Evolutionary conservation across 1,284 basidiomycete genomes (phyloP).

Genomic region (Trichosporon asahii): DNA sequence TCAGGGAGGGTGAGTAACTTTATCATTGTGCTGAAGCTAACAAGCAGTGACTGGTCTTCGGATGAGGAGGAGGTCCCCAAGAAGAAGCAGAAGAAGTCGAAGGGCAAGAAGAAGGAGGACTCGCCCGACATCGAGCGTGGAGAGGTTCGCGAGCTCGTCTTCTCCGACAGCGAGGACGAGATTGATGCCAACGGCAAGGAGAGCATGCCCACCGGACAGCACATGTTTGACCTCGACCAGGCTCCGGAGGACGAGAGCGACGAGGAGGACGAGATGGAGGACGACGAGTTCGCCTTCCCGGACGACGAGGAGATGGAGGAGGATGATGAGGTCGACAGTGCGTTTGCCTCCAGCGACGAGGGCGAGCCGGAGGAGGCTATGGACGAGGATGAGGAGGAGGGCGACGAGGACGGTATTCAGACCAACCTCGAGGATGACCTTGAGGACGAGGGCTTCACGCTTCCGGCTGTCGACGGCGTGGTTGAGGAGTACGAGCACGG

Average conservation of each 20-base stretch:
- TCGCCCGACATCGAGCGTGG: conserved; percentile 42
- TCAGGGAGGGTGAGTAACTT: conserved; percentile 36
- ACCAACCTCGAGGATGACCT: conserved; percentile 58
- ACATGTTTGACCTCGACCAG: conserved; percentile 51
- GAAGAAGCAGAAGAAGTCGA: conserved; percentile 60
- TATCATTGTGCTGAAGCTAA: neutral
- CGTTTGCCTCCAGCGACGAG: conserved; percentile 46
- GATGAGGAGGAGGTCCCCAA: conserved; percentile 53
- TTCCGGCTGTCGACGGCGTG: conserved; percentile 76
- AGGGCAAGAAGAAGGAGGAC: conserved; percentile 41
- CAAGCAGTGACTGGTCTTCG: conserved; percentile 41
- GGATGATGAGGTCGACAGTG: conserved; percentile 55
- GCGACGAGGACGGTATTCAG: conserved; percentile 52
- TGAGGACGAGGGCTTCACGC: conserved; percentile 66
- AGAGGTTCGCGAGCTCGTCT: conserved; percentile 62
- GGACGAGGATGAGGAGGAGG: conserved; percentile 43
- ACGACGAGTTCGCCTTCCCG: conserved; percentile 53
- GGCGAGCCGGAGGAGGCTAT: conserved; percentile 28
- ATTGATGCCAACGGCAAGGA: conserved; percentile 49
- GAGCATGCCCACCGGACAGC: conserved; percentile 44
- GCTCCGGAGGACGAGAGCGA: conserved; percentile 41
- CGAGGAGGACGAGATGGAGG: conserved; percentile 51
- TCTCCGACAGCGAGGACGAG: conserved; percentile 60
- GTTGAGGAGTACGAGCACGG: conserved; percentile 70
- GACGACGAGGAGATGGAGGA: conserved; percentile 54